Percentiles rank a stretch among this genome's conserved stretches.
These are phyloP conservation scores for Neonothopanus nambi DNA, from an alignment of 1,284 basidiomycete species.

Conservation along the genomic window DNA sequence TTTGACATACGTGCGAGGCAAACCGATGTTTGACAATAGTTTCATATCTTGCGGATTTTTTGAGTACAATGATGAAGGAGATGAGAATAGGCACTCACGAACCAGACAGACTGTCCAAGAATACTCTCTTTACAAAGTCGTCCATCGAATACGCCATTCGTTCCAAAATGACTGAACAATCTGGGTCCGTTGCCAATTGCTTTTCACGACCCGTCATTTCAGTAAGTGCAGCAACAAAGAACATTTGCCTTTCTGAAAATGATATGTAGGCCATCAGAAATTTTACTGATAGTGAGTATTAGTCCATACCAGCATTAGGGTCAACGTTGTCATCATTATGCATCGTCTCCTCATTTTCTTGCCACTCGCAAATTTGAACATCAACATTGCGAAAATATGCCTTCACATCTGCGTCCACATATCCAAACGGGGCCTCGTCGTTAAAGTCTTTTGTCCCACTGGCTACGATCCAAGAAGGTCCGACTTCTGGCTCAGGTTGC, in stretches of 20 bases:
- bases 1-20: conserved; percentile 92
- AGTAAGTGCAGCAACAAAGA: conserved; percentile 80
- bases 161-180: conserved; percentile 87
- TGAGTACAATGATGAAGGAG: background rate
- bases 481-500: conserved; percentile 27
- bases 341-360: conserved; percentile 39
- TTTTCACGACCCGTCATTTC: conserved; percentile 88
- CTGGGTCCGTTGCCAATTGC: conserved; percentile 87
- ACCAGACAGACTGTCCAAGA: conserved; percentile 81
- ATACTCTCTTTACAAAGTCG: conserved; percentile 87
- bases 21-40: conserved; percentile 78
- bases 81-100: conserved; percentile 58
- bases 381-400: conserved; percentile 90
- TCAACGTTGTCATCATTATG: conserved; percentile 53
- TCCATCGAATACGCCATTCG: conserved; percentile 90
- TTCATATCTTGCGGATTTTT: conserved; percentile 55
- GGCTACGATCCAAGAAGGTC: conserved; percentile 69
- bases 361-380: conserved; percentile 84
- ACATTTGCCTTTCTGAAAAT: conserved; percentile 71
- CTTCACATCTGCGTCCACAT: conserved; percentile 85
- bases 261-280: conserved; percentile 9
- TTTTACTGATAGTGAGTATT: conserved; percentile 1
- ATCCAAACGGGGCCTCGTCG: conserved; percentile 82
- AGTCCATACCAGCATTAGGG: conserved; percentile 72
- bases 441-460: conserved; percentile 39